Evolutionary conservation across 441 rosid genomes (phyloP), one percentile per base, ranked within the genome.

Genomic region (Erysimum pusillum): DNA sequence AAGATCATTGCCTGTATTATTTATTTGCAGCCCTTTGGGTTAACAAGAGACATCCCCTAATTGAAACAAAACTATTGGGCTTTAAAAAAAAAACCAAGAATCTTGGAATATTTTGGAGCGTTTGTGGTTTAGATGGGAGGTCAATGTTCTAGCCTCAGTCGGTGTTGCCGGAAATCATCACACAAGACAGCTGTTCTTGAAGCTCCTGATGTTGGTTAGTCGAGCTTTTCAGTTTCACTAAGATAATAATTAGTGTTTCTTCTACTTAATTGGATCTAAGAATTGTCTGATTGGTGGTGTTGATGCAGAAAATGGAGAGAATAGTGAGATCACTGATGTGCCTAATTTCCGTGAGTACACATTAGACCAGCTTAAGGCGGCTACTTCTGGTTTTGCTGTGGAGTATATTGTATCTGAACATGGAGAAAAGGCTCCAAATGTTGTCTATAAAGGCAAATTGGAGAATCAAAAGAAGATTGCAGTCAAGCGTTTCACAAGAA

Each of bases 371-470:
- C 91, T 89, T 35, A 87, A 78, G 83, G 73, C 64, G 25, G 90
- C 93, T 34, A 87, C 93, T 35, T 87, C 89, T 39, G 89, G 87
- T 77, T 89, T 89, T 77, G 86, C 91, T 4, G 75, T 81, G 52
- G 91, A 85, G 76, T 87, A 87, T 70, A 82, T 87, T 57, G 87
- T 89, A 32, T 87, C 94, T 20, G 89, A 88, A 69, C 88, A 89
- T 20, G 89, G 90, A 65, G 90, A 85, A 68, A 87, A 83, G 54
- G 89, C 87, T 65, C 90, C 94, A 2, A 87, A 89, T 76, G 86
- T 87, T 48, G 94, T 89, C 67, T 89, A 85, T 48, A 81, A 74
- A 79, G 94, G 94, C n/a, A 89, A 81, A 69, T 59, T 89, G 49
- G 87, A 87, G 84, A 81, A 84, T 81, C 93, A 86, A 41, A 63